Base-by-base conservation (phyloP, 257 asterid genomes). In the Forsythia suspensa region DNA sequence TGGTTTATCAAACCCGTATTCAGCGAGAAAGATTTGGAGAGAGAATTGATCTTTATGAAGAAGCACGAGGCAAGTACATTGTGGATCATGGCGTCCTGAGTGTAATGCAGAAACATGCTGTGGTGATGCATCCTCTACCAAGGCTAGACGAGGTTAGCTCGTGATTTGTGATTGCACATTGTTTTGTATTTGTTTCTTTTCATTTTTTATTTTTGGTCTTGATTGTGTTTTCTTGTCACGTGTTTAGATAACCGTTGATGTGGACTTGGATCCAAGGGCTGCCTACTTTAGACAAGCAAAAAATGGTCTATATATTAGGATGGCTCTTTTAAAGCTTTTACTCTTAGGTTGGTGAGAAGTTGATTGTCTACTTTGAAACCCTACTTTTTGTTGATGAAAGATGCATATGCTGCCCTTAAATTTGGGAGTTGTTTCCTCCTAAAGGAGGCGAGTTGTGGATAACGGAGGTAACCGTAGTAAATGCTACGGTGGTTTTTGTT, bases 101-200 rank as follows among this genome's bases (percentile, higher is more conserved):
- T 76, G 96, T 87, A 67, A 92, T 95, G 97, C 96, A 89, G 88
- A 91, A 87, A 83, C 99, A 95, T 71, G 97, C 98, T 6, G 94
- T 95, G 10, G 90, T 93, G 76, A 92, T 95, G 97, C 99, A 95
- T 84, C 99, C 98, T 74, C 83, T 95, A 43, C 99, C 99, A 69
- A 86, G 99, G 83, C 99, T 91, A 46, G 97, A 95, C 66, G 99
- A 95, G 97, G 97, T 92, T 44, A 11, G 65, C 51, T 76, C 67
- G 29, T 43, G 48, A 57, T n/a, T 13, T 75, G 65, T 43, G 48
- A 57, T 76, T 8, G 34, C 46, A 4, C 46, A 42, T 24, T 37
- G 2, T 29, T n/a, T 52, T 18, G 4, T 37, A n/a, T 16, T 52
- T 20, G n/a, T 40, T 59, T 46, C 0, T 66, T 68, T 63, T 34